phyloP scores from a whole-genome alignment of 2,329 filamentous ascomycete genomes.

The Blastomyces gilchristii region DNA sequence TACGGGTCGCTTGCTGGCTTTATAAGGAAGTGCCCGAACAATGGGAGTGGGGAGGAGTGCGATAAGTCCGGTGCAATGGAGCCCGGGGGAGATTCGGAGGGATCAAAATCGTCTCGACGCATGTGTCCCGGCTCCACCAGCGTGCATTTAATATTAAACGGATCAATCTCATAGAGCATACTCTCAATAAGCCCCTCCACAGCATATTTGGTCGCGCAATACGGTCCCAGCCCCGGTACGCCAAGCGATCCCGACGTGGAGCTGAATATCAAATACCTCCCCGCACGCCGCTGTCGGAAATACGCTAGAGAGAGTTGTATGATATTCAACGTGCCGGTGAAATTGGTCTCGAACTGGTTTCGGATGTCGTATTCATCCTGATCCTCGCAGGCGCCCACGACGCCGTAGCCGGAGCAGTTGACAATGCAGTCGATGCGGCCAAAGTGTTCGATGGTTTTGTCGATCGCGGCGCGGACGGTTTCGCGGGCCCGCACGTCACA shows the following conservation, averaged over 20 bases:
- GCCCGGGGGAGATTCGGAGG: background rate
- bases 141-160: slow-evolving; percentile 86
- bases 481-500: slow-evolving; percentile 81
- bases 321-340: slow-evolving; percentile 90
- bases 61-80: slow-evolving; percentile 19
- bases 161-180: slow-evolving; percentile 90
- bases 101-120: slow-evolving; percentile 59
- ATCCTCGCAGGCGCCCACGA: slow-evolving; percentile 92
- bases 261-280: slow-evolving; percentile 89
- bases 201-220: slow-evolving; percentile 94
- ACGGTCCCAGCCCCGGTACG: slow-evolving; percentile 83
- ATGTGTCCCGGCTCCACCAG: slow-evolving; percentile 87
- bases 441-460: slow-evolving; percentile 61
- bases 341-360: slow-evolving; percentile 96
- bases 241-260: slow-evolving; percentile 87
- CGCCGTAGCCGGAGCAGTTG: slow-evolving; percentile 90
- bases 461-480: slow-evolving; percentile 63
- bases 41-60: slow-evolving; percentile 50
- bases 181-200: slow-evolving; percentile 92
- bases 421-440: slow-evolving; percentile 78
- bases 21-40: slow-evolving; percentile 87
- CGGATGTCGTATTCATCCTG: slow-evolving; percentile 91
- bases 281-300: slow-evolving; percentile 64
- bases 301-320: slow-evolving; percentile 80
- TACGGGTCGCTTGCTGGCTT: slow-evolving; percentile 79